Conservation (phyloP, 1,284 basidiomycete genomes). For the Fomitopsis schrenkii region DNA sequence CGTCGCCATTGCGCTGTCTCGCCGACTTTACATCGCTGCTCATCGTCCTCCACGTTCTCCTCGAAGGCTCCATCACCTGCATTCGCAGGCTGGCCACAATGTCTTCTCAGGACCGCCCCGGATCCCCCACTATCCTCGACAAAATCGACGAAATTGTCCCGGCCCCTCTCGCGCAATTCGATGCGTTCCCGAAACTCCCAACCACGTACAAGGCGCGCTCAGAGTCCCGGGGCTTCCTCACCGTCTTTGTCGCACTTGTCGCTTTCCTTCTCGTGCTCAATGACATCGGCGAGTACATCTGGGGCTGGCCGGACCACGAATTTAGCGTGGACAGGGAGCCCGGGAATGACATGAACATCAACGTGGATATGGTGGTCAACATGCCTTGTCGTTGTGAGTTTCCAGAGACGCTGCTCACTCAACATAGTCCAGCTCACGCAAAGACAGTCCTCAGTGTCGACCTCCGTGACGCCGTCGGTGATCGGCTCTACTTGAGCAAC, state of each 20-base stretch:
- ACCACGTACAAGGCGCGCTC: slow-evolving; percentile 86
- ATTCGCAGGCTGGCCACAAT: background rate
- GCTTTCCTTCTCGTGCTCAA: slow-evolving; percentile 79
- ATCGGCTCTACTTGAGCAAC: slow-evolving; percentile 82
- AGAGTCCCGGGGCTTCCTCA: slow-evolving; percentile 84
- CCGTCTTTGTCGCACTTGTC: slow-evolving; percentile 71
- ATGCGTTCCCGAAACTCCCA: slow-evolving; percentile 88
- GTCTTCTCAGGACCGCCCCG: slow-evolving; percentile 16
- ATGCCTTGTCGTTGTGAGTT: slow-evolving; percentile 89
- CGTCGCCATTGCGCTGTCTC: background rate
- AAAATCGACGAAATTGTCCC: slow-evolving; percentile 59
- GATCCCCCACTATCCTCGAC: slow-evolving; percentile 37
- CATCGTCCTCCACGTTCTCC: background rate
- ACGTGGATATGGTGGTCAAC: slow-evolving; percentile 87
- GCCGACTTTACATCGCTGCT: background rate
- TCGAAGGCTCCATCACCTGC: slow-evolving; percentile 5
- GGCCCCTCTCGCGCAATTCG: slow-evolving; percentile 54
- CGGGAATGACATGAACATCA: slow-evolving; percentile 70
- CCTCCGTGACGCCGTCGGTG: slow-evolving; percentile 88
- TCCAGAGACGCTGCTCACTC: background rate
- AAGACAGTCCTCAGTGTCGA: slow-evolving; percentile 79
- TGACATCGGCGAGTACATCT: slow-evolving; percentile 87
- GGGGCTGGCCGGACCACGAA: slow-evolving; percentile 85
- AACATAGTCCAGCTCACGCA: background rate
- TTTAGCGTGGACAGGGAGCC: slow-evolving; percentile 77